phyloP scores from a whole-genome alignment of 805 yeast genomes.

The Lipomyces yamanashiensis region DNA sequence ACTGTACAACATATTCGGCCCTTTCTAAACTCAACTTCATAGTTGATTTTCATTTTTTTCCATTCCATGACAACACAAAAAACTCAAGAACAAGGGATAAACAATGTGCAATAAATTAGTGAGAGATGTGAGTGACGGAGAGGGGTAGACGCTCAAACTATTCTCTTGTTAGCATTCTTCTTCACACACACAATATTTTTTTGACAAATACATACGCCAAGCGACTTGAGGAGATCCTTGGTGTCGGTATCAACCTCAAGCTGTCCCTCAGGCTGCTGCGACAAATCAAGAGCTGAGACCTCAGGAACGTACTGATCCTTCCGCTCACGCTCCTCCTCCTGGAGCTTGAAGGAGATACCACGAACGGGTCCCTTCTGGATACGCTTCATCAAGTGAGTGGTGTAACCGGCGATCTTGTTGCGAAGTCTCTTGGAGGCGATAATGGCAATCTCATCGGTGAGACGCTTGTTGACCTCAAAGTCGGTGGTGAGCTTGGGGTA shows the following conservation, averaged over 20 bases:
- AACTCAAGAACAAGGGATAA: not conserved
- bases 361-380: conserved; percentile 99
- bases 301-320: conserved; percentile 99
- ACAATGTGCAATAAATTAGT: conserved; percentile 47
- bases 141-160: conserved; percentile 65
- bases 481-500: conserved; percentile 99
- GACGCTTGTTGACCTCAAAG: conserved; percentile 99
- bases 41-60: not conserved
- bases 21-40: conserved; percentile 3
- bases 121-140: conserved; percentile 82
- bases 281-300: conserved; percentile 98
- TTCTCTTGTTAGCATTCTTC: not conserved
- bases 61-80: conserved; percentile 12
- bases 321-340: conserved; percentile 99
- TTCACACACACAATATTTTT: not conserved
- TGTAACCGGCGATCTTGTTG: conserved; percentile 99
- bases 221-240: conserved; percentile 88
- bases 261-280: conserved; percentile 86
- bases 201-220: conserved; percentile 81
- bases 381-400: conserved; percentile 99
- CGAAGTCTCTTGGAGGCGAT: conserved; percentile 99
- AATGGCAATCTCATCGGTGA: conserved; percentile 97
- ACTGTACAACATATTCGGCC: conserved; percentile 28
- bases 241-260: conserved; percentile 97
- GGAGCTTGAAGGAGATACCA: conserved; percentile 99